Percentiles rank a stretch among this genome's conserved stretches.
Evolutionary conservation across 225 moss, liverwort and hornwort genomes (phyloP).

Genomic region (Physcomitrium patens): DNA sequence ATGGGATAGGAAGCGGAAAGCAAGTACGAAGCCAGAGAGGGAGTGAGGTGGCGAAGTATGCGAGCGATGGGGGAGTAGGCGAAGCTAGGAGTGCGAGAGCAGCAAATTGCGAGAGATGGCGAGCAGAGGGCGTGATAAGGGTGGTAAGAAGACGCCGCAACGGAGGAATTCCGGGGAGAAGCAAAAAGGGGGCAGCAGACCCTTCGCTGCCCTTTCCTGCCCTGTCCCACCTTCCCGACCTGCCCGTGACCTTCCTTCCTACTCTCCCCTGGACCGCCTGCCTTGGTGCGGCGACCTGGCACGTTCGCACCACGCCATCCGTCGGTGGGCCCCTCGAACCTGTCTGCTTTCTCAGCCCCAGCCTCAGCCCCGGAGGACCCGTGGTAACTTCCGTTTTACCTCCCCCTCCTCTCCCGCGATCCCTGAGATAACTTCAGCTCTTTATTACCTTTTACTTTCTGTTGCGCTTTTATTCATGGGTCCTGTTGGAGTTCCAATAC

Average conservation of each 20-base stretch:
- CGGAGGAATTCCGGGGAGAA: constrained; percentile 2
- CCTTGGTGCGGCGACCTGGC: constrained; percentile 32
- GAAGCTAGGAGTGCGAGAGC: background rate
- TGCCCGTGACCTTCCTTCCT: no score
- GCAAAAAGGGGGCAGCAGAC: constrained; percentile 5
- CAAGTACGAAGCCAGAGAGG: background rate
- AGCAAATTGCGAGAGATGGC: constrained; percentile 10
- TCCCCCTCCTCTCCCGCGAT: no score
- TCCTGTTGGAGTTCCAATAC: no score
- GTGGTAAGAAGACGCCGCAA: constrained; percentile 39
- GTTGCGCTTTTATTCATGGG: no score
- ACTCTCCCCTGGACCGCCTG: background rate
- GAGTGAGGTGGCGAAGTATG: background rate
- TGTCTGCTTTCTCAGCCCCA: no score
- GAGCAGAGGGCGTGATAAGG: background rate
- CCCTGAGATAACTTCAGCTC: no score
- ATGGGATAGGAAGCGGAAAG: background rate
- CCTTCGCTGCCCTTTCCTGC: no score
- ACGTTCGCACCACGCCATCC: constrained; percentile 4
- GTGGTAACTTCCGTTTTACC: no score
- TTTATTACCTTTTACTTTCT: no score
- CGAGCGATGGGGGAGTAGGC: background rate
- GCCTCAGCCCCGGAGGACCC: background rate
- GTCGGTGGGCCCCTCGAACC: constrained; percentile 20
- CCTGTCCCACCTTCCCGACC: no score